Evolutionary conservation across 345 rosid genomes (phyloP), one percentile per base, ranked within the genome.

Genomic region (Melaleuca alternifolia): DNA sequence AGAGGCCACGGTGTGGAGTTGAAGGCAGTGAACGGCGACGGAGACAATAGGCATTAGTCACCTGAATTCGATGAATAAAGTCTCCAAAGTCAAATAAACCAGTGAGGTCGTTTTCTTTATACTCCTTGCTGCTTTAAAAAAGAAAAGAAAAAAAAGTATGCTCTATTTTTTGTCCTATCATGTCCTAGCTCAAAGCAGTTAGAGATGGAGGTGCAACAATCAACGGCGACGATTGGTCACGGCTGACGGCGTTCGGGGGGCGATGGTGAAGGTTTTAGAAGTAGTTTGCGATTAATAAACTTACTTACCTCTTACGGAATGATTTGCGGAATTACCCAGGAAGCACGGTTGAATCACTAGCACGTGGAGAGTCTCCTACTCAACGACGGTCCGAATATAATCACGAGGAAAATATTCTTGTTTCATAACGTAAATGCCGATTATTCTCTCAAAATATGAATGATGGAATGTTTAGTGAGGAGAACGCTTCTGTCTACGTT

Each of bases 201-300:
- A 18, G 18, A 1, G 71, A n/a, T 59, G 33, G 2, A 2, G 4
- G 15, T 0, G 8, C 16, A 16, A 59, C 1, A 0, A 16, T 59
- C 65, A 59, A 59, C 16, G 33, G 9, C 28, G 28, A 24, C 28
- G 28, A 56, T 23, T 13, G 3, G 28, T 13, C 23, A n/a, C 5
- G 6, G n/a, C 13, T 0, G 24, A 56, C 28, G 23, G 61, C 14
- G 28, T 56, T 28, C 28, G 12, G 12, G 23, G 61, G 13, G 28
- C 5, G 61, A 56, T 10, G n/a, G 28, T 23, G 28, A 4, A 23
- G 10, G 61, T n/a, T n/a, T n/a, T n/a, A n/a, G n/a, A n/a, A n/a
- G n/a, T n/a, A n/a, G n/a, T n/a, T n/a, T n/a, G n/a, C n/a, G n/a
- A n/a, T n/a, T n/a, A n/a, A n/a, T n/a, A n/a, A n/a, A n/a, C n/a